Percentiles rank a stretch among this genome's conserved stretches.
Conservation (phyloP, 2,329 filamentous ascomycete species). For the Fusarium metavorans region DNA sequence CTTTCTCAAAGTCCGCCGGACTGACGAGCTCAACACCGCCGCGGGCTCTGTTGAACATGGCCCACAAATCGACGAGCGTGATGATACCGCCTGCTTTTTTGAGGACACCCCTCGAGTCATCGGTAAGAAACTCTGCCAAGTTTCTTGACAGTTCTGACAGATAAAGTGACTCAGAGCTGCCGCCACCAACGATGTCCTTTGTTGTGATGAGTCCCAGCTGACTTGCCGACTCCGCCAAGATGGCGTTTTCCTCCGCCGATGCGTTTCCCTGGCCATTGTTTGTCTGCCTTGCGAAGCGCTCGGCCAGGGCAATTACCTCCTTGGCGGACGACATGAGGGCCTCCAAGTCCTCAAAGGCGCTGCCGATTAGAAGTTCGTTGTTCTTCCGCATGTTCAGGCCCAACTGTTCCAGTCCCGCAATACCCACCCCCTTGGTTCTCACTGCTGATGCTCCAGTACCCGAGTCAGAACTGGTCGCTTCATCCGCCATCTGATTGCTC, state of each 20-base stretch:
- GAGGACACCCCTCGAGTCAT: slow-evolving; percentile 83
- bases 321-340: slow-evolving; percentile 98
- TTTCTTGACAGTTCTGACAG: slow-evolving; percentile 88
- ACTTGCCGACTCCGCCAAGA: slow-evolving; percentile 81
- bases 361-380: slow-evolving; percentile 92
- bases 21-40: slow-evolving; percentile 96
- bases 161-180: slow-evolving; percentile 84
- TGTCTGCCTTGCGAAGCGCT: slow-evolving; percentile 81
- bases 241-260: slow-evolving; percentile 76
- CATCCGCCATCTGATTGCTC: slow-evolving; percentile 56
- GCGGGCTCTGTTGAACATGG: slow-evolving; percentile 91
- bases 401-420: slow-evolving; percentile 90
- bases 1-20: slow-evolving; percentile 91
- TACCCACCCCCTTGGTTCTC: slow-evolving; percentile 78
- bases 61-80: slow-evolving; percentile 91
- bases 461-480: slow-evolving; percentile 48
- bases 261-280: slow-evolving; percentile 69
- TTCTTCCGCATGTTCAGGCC: slow-evolving; percentile 88
- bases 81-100: slow-evolving; percentile 88
- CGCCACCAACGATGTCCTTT: slow-evolving; percentile 89
- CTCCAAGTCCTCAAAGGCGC: slow-evolving; percentile 94
- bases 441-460: slow-evolving; percentile 43
- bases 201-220: slow-evolving; percentile 92
- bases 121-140: slow-evolving; percentile 88
- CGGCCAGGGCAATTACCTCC: slow-evolving; percentile 92